Conservation (phyloP, 1,284 basidiomycete genomes). For the Inonotus hispidus region DNA sequence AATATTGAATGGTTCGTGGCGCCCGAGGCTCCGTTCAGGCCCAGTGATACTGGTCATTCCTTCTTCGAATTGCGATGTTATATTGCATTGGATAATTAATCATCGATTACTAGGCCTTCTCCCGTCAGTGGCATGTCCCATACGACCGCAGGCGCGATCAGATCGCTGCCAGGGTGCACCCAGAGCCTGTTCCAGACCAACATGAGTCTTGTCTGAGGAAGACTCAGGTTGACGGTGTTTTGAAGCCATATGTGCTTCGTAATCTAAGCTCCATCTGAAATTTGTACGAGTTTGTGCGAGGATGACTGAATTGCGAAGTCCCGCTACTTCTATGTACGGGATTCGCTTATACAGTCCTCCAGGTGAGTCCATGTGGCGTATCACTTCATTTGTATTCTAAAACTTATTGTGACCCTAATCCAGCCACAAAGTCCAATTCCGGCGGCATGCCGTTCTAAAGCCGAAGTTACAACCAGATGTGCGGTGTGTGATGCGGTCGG, state of each 20-base stretch:
- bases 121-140: conserved; percentile 78
- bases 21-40: conserved; percentile 85
- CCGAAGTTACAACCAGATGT: conserved; percentile 53
- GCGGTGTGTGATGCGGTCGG: conserved; percentile 62
- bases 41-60: conserved; percentile 77
- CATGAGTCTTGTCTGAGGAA: conserved; percentile 86
- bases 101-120: conserved; percentile 54
- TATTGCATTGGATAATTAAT: neutral
- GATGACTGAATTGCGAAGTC: conserved; percentile 61
- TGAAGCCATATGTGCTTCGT: conserved; percentile 53
- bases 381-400: too few relatives aligned
- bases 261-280: conserved; percentile 5
- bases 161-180: conserved; percentile 66
- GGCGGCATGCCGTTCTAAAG: conserved; percentile 67
- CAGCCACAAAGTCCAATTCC: conserved; percentile 53
- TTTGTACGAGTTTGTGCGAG: conserved; percentile 30
- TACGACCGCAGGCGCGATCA: conserved; percentile 72
- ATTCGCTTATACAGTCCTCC: conserved; percentile 64
- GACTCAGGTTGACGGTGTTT: conserved; percentile 71
- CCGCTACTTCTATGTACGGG: conserved; percentile 74
- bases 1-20: conserved; percentile 87
- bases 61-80: conserved; percentile 9
- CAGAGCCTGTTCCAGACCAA: conserved; percentile 93
- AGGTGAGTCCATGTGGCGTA: conserved; percentile 65
- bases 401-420: neutral